Evolutionary conservation across 805 yeast species (phyloP), one percentile per base, ranked within the genome.

Genomic region (Candida ovalis): DNA sequence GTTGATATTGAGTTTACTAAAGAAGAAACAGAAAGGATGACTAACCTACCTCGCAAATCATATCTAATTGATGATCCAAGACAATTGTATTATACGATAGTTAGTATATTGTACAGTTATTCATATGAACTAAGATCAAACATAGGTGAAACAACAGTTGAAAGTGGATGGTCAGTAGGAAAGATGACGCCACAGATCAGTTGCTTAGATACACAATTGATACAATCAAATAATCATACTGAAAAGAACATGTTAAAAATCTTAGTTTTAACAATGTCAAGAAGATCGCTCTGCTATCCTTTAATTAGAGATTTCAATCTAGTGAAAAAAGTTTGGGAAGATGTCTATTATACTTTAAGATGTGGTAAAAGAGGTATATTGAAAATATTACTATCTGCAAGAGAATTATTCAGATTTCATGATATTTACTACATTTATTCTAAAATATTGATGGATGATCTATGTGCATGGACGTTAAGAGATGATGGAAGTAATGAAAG

Each of bases 151-250:
- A 78, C 81, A 45, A 88, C 81, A 17, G 81, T 87, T 4, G 99
- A 94, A 65, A 86, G 96, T 48, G 88, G 95, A 0, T 94, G 99
- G 99, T 83, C 92, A 0, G 77, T 94, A 4, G 99, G 99, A 1
- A 90, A 86, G 56, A 58, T 94, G 21, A 70, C 82, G 0, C 96
- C 98, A 1, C 94, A 88, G 58, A 66, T 92, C 35, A 64, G 90
- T 7, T 81, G 75, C 54, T 68, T 94, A 28, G 98, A 90, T 62
- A 68, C 78, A 15, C 80, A 76, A 54, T 54, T 86, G 24, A 61
- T 76, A 15, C 64, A 60, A 48, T 59, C 68, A 10, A 63, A 63
- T 25, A 67, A 68, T 44, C 38, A 51, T 21, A 61, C 68, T 8
- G 71, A 65, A 45, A 58, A 42, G 3, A 58, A 56, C 48, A 59